Conservation (phyloP, 306 rosid species). For the Parietaria judaica region DNA sequence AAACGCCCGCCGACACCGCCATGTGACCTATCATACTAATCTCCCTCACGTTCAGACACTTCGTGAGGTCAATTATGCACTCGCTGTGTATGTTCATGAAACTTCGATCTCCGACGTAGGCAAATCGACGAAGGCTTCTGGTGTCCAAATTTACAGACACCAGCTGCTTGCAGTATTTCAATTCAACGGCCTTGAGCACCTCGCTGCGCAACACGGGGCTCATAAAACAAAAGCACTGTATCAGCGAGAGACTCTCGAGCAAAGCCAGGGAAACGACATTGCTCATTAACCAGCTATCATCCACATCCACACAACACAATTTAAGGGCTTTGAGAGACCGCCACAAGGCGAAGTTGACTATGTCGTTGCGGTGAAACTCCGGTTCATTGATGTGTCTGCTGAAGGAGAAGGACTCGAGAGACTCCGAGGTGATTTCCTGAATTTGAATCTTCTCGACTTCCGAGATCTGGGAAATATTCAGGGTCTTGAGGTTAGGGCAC, state of each 20-base stretch:
- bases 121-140: background rate
- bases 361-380: too few relatives aligned
- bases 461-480: too few relatives aligned
- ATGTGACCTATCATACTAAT: background rate
- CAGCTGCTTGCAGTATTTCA: background rate
- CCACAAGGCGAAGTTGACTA: background rate
- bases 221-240: background rate
- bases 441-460: too few relatives aligned
- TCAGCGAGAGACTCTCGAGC: slow-evolving; percentile 2
- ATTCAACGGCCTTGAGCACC: background rate
- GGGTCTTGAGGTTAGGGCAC: too few relatives aligned
- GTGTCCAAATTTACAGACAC: background rate
- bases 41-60: background rate
- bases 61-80: background rate
- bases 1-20: too few relatives aligned
- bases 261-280: background rate
- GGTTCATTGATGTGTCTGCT: too few relatives aligned
- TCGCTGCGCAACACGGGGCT: background rate
- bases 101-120: background rate
- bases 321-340: background rate
- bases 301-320: background rate
- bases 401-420: background rate
- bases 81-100: too few relatives aligned
- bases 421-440: too few relatives aligned
- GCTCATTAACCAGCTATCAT: background rate